A percentile compares a stretch with the other conserved stretches of the same genome.
These are phyloP conservation scores for Cladobotryum protrusum DNA, from an alignment of 2,329 filamentous ascomycete genomes.

Conservation along the genomic window DNA sequence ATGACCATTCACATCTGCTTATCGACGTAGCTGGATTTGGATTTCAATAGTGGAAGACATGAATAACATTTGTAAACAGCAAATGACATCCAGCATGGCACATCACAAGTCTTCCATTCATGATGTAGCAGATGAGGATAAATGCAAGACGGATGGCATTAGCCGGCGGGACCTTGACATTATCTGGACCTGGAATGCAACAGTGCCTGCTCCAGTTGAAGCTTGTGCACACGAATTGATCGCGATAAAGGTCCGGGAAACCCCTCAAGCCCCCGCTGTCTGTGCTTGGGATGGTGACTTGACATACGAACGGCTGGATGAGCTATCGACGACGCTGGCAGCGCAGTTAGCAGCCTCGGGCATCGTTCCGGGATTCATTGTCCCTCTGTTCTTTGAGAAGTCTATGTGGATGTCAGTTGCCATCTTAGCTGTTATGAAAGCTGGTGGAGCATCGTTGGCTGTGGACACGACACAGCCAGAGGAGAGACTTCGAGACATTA, in stretches of 20 bases:
- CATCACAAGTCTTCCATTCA: no score
- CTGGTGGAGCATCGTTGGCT: slow-evolving; percentile 21
- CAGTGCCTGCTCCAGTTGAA: not conserved
- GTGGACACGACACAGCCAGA: slow-evolving; percentile 19
- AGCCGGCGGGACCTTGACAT: slow-evolving; percentile 5
- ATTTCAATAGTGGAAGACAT: no score
- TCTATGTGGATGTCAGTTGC: slow-evolving; percentile 16
- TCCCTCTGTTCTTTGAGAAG: slow-evolving; percentile 16
- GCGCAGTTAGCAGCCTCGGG: slow-evolving; percentile 13
- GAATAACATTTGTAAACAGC: no score
- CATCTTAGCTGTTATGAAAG: slow-evolving; percentile 22
- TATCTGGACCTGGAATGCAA: not conserved
- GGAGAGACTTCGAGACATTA: no score
- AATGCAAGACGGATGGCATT: no score
- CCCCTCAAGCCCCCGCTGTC: slow-evolving; percentile 7
- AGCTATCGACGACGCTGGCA: slow-evolving; percentile 3
- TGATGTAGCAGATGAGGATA: no score
- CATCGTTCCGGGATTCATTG: slow-evolving; percentile 18
- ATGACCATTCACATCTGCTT: no score
- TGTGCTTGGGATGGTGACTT: slow-evolving; percentile 18
- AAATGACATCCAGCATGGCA: no score
- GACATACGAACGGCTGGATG: slow-evolving; percentile 15
- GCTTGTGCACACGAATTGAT: slow-evolving; percentile 5
- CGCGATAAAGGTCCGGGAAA: not conserved
- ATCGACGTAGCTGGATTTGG: no score